A percentile compares a stretch with the other conserved stretches of the same genome.
Evolutionary conservation across 2,329 filamentous ascomycete genomes (phyloP).

Genomic region (Tolypocladium ovalisporum): DNA sequence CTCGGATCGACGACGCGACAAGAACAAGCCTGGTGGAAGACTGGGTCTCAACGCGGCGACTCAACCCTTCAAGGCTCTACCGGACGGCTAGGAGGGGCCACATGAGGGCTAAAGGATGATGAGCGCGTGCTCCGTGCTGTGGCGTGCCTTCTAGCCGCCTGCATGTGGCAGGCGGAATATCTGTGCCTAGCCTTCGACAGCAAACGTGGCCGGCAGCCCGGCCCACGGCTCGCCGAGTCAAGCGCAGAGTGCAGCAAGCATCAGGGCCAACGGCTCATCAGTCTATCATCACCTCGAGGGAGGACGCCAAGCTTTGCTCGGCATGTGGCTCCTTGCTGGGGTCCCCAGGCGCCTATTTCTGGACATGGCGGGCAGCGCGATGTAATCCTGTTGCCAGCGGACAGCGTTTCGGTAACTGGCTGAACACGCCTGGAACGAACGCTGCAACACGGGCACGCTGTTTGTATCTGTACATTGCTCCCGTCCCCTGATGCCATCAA

Average conservation of each 20-base stretch:
- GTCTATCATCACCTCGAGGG: slow-evolving; percentile 1
- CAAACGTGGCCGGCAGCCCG: not conserved
- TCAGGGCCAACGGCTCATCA: not conserved
- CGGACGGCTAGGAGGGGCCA: not conserved
- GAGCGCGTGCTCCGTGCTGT: not conserved
- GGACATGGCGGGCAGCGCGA: slow-evolving; percentile 9
- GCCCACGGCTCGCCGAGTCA: slow-evolving; percentile 1
- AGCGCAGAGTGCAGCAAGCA: not conserved
- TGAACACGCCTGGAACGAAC: not conserved
- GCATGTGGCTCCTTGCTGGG: slow-evolving; percentile 13
- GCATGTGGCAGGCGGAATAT: not conserved
- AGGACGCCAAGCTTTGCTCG: slow-evolving; percentile 16
- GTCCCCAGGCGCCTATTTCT: slow-evolving; percentile 7
- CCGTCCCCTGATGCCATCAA: not conserved
- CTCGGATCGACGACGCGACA: not conserved
- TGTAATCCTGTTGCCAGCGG: not conserved
- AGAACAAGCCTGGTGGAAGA: not conserved
- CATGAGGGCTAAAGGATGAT: not conserved
- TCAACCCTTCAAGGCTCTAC: not conserved
- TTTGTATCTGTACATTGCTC: not conserved
- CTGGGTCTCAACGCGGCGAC: not conserved
- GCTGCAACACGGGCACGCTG: not conserved
- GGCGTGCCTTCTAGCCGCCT: not conserved
- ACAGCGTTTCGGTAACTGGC: not conserved
- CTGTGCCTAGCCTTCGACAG: slow-evolving; percentile 1